Evolutionary conservation across 2,329 filamentous ascomycete species (phyloP).

Genomic region (Diplodia mutila): DNA sequence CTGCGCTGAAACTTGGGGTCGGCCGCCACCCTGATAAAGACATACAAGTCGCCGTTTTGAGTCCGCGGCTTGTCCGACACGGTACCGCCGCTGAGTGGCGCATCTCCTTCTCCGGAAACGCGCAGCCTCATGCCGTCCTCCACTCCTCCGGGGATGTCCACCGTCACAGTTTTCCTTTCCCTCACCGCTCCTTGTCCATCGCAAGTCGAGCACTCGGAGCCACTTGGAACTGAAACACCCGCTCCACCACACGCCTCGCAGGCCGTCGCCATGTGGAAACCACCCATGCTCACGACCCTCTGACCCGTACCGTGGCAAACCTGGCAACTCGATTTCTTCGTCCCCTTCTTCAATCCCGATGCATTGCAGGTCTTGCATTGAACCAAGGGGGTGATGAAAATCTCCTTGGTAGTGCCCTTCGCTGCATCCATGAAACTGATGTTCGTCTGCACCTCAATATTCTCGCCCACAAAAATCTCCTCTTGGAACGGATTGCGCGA

Average conservation of each 20-base stretch:
- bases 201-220: constrained; percentile 80
- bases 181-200: constrained; percentile 81
- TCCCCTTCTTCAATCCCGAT: constrained; percentile 80
- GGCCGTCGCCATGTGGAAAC: constrained; percentile 94
- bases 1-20: constrained; percentile 87
- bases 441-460: constrained; percentile 91
- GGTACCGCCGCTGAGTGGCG: constrained; percentile 73
- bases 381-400: constrained; percentile 79
- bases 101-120: constrained; percentile 84
- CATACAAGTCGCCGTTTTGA: constrained; percentile 86
- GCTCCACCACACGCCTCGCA: constrained; percentile 81
- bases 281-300: constrained; percentile 85
- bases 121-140: constrained; percentile 95
- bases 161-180: constrained; percentile 78
- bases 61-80: constrained; percentile 65
- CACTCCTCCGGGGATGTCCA: constrained; percentile 93
- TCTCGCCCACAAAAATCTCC: constrained; percentile 84
- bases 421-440: constrained; percentile 97
- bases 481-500: constrained; percentile 75
- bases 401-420: constrained; percentile 86
- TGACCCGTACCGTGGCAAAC: constrained; percentile 85
- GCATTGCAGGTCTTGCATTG: constrained; percentile 83
- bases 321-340: constrained; percentile 73
- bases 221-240: constrained; percentile 75
- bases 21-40: constrained; percentile 84